Conservation (phyloP, 2,329 filamentous ascomycete genomes). For the Fusarium gaditjirri region DNA sequence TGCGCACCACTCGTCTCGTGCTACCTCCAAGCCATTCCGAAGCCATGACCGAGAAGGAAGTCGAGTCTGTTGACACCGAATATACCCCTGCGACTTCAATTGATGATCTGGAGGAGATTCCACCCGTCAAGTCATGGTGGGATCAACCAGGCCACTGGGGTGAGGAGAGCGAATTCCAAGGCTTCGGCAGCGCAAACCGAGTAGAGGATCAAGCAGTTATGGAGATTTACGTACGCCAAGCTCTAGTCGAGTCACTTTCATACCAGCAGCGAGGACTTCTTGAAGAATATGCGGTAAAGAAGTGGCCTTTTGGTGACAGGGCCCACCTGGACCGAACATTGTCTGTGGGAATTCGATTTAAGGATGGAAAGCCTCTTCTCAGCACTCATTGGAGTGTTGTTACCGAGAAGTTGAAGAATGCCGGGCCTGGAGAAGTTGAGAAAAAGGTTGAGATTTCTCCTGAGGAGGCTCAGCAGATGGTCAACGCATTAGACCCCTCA, state of each 20-base stretch:
- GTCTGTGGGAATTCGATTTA: slow-evolving; percentile 52
- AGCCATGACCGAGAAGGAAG: slow-evolving; percentile 48
- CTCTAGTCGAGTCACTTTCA: slow-evolving; percentile 63
- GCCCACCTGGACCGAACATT: slow-evolving; percentile 51
- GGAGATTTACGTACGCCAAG: slow-evolving; percentile 61
- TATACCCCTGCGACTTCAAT: slow-evolving; percentile 61
- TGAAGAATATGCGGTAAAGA: slow-evolving; percentile 47
- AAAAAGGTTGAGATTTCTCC: slow-evolving; percentile 42
- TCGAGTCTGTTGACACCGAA: slow-evolving; percentile 45
- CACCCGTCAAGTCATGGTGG: slow-evolving; percentile 64
- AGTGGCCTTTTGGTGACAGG: slow-evolving; percentile 48
- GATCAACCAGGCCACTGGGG: slow-evolving; percentile 64
- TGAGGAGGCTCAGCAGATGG: slow-evolving; percentile 56
- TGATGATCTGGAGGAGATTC: slow-evolving; percentile 59
- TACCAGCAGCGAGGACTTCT: slow-evolving; percentile 51
- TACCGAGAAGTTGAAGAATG: slow-evolving; percentile 46
- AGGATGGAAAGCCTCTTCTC: slow-evolving; percentile 55
- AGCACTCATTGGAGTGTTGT: slow-evolving; percentile 52
- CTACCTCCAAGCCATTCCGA: slow-evolving; percentile 50
- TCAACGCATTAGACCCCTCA: slow-evolving; percentile 60
- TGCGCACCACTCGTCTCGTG: slow-evolving; percentile 46
- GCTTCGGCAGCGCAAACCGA: slow-evolving; percentile 56
- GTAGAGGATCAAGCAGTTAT: slow-evolving; percentile 57
- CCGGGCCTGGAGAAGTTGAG: slow-evolving; percentile 43
- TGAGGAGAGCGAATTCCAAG: slow-evolving; percentile 55